Evolutionary conservation across 2,329 filamentous ascomycete genomes (phyloP).

Genomic region (Cercospora nicotianae): DNA sequence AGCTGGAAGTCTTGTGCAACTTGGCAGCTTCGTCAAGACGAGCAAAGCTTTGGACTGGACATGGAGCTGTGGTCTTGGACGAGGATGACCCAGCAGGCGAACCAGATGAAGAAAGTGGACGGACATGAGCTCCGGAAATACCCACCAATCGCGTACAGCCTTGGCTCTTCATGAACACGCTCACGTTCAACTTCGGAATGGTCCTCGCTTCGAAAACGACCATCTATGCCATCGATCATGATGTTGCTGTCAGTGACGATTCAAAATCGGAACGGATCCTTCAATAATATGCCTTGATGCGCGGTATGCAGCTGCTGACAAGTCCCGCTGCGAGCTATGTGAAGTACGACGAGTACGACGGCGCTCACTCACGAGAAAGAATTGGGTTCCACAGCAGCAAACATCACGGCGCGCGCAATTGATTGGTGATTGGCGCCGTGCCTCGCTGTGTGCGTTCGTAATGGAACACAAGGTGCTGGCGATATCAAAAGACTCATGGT

Average conservation of each 20-base stretch:
- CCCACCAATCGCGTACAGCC: background rate
- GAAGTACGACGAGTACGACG: background rate
- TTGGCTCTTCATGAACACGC: background rate
- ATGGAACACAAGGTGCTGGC: background rate
- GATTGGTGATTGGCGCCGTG: background rate
- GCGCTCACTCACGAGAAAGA: background rate
- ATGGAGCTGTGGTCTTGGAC: background rate
- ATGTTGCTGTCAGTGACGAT: background rate
- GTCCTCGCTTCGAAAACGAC: background rate
- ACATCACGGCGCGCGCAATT: background rate
- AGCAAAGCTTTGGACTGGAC: background rate
- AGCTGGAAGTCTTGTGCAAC: constrained; percentile 5
- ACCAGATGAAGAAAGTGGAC: background rate
- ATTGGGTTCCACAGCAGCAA: background rate
- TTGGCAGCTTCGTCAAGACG: constrained; percentile 6
- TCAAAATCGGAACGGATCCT: background rate
- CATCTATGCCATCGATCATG: background rate
- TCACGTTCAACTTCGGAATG: background rate
- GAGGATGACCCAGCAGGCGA: background rate
- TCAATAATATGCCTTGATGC: background rate
- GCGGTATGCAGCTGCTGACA: background rate
- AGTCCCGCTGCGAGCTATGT: background rate
- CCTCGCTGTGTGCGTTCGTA: background rate
- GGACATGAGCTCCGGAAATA: background rate
- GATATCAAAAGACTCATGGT: background rate